Conservation (phyloP, 495 filamentous ascomycete genomes). For the Aspergillus affinis region DNA sequence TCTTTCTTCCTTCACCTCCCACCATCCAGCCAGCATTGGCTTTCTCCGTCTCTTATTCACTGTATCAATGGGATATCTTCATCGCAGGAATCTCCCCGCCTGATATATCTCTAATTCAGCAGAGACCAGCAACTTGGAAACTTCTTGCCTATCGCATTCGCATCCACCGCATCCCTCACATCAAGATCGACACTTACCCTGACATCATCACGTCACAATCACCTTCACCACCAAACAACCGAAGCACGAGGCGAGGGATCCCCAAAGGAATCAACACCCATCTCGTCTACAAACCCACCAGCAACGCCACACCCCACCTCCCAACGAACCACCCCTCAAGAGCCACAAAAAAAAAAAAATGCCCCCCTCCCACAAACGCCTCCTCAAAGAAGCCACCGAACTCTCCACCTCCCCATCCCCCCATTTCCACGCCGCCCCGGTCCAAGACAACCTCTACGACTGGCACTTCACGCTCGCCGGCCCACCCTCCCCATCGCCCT, state of each 20-base stretch:
- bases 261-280: too few species aligned
- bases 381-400: conserved; percentile 77
- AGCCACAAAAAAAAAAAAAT: conserved; percentile 23
- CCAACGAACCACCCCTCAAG: not conserved
- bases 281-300: conserved; percentile 2
- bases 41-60: not conserved
- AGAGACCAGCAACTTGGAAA: not conserved
- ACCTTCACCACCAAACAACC: not conserved
- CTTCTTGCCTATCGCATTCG: too few species aligned
- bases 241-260: too few species aligned
- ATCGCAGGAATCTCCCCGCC: not conserved
- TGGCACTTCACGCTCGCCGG: conserved; percentile 99
- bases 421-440: conserved; percentile 77
- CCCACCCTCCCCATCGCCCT: conserved; percentile 77
- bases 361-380: conserved; percentile 51
- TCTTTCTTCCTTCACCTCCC: not conserved
- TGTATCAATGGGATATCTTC: conserved; percentile 4
- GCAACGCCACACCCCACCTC: not conserved
- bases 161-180: too few species aligned
- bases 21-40: not conserved
- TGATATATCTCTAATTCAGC: not conserved
- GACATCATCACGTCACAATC: not conserved
- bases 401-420: conserved; percentile 73
- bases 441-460: conserved; percentile 88
- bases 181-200: not conserved